A percentile compares a stretch with the other conserved stretches of the same genome.
Conservation (phyloP, 2,329 filamentous ascomycete genomes). For the Trichophyton schoenleinii region DNA sequence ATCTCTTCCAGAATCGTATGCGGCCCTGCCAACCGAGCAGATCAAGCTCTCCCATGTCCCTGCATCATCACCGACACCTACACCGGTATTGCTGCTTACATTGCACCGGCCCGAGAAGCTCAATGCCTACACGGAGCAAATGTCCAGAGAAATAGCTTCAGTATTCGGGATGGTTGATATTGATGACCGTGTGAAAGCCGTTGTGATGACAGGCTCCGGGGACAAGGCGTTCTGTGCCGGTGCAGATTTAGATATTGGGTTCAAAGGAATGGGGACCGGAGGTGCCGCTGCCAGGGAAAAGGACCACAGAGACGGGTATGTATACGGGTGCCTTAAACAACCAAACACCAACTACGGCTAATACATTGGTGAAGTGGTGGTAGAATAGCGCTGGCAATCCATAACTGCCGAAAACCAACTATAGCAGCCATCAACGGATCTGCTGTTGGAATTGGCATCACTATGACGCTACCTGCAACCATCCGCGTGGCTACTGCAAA, state of each 20-base stretch:
- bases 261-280: constrained; percentile 21
- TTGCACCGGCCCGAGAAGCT: constrained; percentile 45
- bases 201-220: constrained; percentile 43
- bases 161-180: constrained; percentile 39
- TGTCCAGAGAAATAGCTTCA: constrained; percentile 36
- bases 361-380: constrained; percentile 21
- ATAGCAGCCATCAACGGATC: constrained; percentile 45
- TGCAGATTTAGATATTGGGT: constrained; percentile 44
- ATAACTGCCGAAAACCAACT: constrained; percentile 45
- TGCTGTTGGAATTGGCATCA: constrained; percentile 47
- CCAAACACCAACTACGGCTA: background rate
- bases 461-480: constrained; percentile 45
- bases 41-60: constrained; percentile 30
- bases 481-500: constrained; percentile 44
- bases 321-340: background rate
- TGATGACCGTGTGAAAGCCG: constrained; percentile 42
- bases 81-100: constrained; percentile 37
- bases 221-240: constrained; percentile 42
- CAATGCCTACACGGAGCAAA: constrained; percentile 44
- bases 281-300: constrained; percentile 28
- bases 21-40: constrained; percentile 21
- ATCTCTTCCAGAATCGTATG: constrained; percentile 24
- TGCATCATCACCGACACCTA: constrained; percentile 37
- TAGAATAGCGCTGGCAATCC: constrained; percentile 40
- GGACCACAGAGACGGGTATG: constrained; percentile 44